Conservation (phyloP, 1,284 basidiomycete genomes). For the Fomes fomentarius region DNA sequence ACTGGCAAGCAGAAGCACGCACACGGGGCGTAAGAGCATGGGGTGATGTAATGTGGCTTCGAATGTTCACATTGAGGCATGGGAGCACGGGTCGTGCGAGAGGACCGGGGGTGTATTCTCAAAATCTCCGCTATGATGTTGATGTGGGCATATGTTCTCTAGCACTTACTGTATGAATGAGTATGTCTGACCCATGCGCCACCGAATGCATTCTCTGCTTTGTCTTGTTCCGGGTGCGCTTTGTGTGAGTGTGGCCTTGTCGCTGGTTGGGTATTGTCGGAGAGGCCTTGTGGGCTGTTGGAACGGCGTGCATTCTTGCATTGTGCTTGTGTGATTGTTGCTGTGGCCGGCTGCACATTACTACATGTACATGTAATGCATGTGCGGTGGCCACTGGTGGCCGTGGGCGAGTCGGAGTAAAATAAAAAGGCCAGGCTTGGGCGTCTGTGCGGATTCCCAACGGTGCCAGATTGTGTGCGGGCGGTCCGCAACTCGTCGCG, state of each 20-base stretch:
- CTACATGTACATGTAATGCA: no score
- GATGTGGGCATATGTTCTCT: slow-evolving; percentile 16
- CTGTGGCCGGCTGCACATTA: no score
- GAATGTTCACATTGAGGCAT: slow-evolving; percentile 20
- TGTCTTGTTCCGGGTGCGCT: slow-evolving; percentile 1
- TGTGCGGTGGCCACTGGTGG: no score
- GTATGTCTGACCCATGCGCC: slow-evolving; percentile 29
- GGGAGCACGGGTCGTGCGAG: slow-evolving; percentile 19
- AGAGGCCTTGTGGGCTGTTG: background rate
- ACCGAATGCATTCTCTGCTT: slow-evolving; percentile 27
- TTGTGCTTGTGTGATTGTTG: no score
- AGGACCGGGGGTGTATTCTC: slow-evolving; percentile 21
- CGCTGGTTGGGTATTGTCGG: background rate
- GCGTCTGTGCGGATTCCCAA: slow-evolving; percentile 4
- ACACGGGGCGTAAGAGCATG: slow-evolving; percentile 45
- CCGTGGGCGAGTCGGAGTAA: no score
- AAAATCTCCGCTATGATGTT: slow-evolving; percentile 30
- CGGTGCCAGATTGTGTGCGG: background rate
- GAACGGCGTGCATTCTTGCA: no score
- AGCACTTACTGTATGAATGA: slow-evolving; percentile 35
- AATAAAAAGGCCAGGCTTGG: no score
- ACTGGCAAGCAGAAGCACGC: slow-evolving; percentile 94
- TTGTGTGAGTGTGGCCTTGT: background rate
- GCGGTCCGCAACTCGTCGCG: slow-evolving; percentile 21
- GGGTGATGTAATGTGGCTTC: slow-evolving; percentile 18